phyloP scores from a whole-genome alignment of 805 yeast genomes.

The Lipomyces mesembrius region DNA sequence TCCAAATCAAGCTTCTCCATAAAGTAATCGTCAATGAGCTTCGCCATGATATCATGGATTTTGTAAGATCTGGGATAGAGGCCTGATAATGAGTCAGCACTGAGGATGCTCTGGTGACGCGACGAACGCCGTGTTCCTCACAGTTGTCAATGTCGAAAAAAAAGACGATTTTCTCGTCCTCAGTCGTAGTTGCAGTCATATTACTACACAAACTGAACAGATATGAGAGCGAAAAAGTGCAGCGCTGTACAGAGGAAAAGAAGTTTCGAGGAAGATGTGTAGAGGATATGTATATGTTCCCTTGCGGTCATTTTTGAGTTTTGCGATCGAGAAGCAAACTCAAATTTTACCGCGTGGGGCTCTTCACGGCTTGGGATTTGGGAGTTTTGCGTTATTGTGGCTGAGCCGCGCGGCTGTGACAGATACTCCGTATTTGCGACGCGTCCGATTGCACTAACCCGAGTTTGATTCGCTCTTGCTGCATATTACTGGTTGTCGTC shows the following conservation, averaged over 20 bases:
- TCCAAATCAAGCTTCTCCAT: slow-evolving; percentile 62
- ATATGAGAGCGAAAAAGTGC: not conserved
- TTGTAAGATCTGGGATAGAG: slow-evolving; percentile 73
- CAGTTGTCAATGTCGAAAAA: slow-evolving; percentile 96
- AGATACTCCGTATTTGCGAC: not conserved
- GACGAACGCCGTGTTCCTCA: slow-evolving; percentile 22
- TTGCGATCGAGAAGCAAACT: not conserved
- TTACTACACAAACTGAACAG: not conserved
- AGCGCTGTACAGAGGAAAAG: not conserved
- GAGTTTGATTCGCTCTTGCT: no score
- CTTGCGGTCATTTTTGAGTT: not conserved
- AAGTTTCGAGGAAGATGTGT: not conserved
- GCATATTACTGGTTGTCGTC: not conserved
- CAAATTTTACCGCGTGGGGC: not conserved
- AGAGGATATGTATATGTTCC: not conserved
- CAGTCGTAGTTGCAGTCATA: not conserved
- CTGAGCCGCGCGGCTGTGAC: not conserved
- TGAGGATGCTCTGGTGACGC: not conserved
- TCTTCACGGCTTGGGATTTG: not conserved
- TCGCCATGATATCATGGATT: slow-evolving; percentile 88
- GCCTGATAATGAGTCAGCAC: slow-evolving; percentile 30
- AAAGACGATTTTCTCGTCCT: slow-evolving; percentile 49
- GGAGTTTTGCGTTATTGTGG: no score
- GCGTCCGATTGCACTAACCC: not conserved
- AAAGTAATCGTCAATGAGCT: slow-evolving; percentile 80